These are phyloP conservation scores for Phallus indusiatus DNA, from an alignment of 768 basidiomycete species.

Conservation along the genomic window DNA sequence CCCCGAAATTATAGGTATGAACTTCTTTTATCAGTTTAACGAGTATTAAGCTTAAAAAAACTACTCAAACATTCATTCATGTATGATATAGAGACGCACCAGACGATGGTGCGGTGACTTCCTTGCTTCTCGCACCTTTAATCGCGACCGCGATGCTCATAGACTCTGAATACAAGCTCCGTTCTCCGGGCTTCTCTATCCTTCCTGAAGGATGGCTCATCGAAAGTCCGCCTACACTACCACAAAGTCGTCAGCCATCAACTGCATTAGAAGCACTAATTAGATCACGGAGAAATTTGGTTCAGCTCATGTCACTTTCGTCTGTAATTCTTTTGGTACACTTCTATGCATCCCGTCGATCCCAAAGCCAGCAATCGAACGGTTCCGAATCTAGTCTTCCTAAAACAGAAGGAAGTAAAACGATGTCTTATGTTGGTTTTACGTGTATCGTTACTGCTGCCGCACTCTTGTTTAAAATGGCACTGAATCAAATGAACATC, in stretches of 20 bases:
- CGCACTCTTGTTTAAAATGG: slow-evolving; percentile 40
- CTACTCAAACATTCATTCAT: slow-evolving; percentile 11
- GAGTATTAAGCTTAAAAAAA: neutral
- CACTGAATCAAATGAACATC: slow-evolving; percentile 32
- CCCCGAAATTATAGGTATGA: slow-evolving; percentile 74
- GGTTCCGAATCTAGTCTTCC: slow-evolving; percentile 2
- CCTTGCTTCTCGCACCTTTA: slow-evolving; percentile 74
- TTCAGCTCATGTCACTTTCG: slow-evolving; percentile 74
- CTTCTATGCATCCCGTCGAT: slow-evolving; percentile 66
- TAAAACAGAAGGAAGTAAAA: slow-evolving; percentile 48
- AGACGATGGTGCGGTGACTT: slow-evolving; percentile 83
- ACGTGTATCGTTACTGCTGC: slow-evolving; percentile 41
- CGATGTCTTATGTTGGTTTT: slow-evolving; percentile 58
- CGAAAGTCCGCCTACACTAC: slow-evolving; percentile 55
- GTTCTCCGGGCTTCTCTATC: slow-evolving; percentile 19
- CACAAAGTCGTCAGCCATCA: slow-evolving; percentile 29
- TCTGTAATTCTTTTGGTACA: slow-evolving; percentile 74
- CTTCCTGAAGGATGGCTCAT: slow-evolving; percentile 67
- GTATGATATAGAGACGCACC: slow-evolving; percentile 47
- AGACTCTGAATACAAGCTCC: slow-evolving; percentile 29
- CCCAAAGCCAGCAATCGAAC: slow-evolving; percentile 16
- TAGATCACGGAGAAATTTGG: slow-evolving; percentile 62
- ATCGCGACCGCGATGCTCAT: slow-evolving; percentile 62
- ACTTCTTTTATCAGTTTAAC: slow-evolving; percentile 10
- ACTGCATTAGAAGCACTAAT: slow-evolving; percentile 47